phyloP scores from a whole-genome alignment of 2,329 filamentous ascomycete genomes.

The Aspergillus tamarii region DNA sequence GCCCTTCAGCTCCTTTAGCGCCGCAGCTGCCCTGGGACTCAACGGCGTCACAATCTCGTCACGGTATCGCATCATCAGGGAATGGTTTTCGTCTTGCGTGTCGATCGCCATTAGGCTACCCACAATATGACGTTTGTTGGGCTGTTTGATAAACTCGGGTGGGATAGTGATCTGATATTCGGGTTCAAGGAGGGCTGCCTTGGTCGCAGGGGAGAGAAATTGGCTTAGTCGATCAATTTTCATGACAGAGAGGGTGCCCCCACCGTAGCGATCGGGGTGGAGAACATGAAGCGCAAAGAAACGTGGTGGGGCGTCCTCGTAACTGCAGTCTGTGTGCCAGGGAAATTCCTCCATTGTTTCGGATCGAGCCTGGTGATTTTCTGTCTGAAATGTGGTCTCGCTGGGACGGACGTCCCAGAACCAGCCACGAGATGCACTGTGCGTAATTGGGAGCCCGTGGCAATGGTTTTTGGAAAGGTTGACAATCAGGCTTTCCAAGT shows the following conservation, averaged over 20 bases:
- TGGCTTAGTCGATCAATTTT: neutral
- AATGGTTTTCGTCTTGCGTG: neutral
- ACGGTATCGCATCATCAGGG: neutral
- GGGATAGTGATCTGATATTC: neutral
- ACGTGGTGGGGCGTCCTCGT: conserved; percentile 41
- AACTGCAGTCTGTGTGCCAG: conserved; percentile 53
- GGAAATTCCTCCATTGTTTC: conserved; percentile 50
- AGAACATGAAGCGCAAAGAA: conserved; percentile 50
- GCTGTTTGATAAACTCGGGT: neutral
- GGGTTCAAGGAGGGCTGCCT: neutral
- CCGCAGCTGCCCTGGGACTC: neutral
- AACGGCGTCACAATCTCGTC: neutral
- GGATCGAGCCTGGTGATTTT: conserved; percentile 39
- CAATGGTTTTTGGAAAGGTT: conserved; percentile 38
- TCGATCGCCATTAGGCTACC: neutral
- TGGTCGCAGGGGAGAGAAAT: neutral
- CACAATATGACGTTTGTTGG: neutral
- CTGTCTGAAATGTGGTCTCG: conserved; percentile 30
- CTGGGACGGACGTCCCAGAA: conserved; percentile 50
- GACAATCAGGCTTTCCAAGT: conserved; percentile 39
- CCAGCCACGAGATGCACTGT: conserved; percentile 48
- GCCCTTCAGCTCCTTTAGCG: neutral
- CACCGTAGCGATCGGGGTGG: conserved; percentile 36
- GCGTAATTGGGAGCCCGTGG: conserved; percentile 45
- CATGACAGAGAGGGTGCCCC: conserved; percentile 1